Evolutionary conservation across 2,329 filamentous ascomycete genomes (phyloP), one percentile per base, ranked within the genome.

Genomic region (Penicillium sp.): DNA sequence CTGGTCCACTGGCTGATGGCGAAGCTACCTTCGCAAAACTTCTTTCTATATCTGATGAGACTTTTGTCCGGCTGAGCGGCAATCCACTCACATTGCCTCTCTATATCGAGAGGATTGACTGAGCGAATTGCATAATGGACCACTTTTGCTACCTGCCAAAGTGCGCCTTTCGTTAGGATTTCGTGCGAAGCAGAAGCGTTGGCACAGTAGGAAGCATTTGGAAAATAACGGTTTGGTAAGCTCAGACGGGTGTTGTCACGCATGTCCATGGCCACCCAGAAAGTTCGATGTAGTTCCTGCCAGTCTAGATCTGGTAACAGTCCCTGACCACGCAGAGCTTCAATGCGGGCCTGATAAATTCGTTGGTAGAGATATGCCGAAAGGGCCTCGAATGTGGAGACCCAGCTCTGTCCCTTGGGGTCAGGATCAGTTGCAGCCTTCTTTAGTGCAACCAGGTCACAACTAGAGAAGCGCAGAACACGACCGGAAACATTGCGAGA

Each of bases 381-480:
- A 13, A 52, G 8, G n/a, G 46, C n/a, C 50, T 47, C 50, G 29
- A 52, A 52, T 3, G 36, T 48, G 16, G 43, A 41, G 29, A 48
- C 32, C 2, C 4, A 8, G 11, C 8, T 35, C 13, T 11, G 27
- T 7, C 5, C 26, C 10, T 14, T 7, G 27, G 19, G n/a, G 13
- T 36, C 14, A 4, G 43, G 50, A 16, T 41, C 16, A 1, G 23
- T 41, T 16, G 36, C 50, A n/a, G 50, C 36, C 26, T 13, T 18
- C 7, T 30, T 47, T 11, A 52, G 30, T 27, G 7, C 10, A 8
- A 26, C 3, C 7, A 52, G 4, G 6, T 47, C 19, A 5, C 13
- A 2, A 3, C 50, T 27, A 2, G 38, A 18, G n/a, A 52, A 52
- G 7, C 50, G 43, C 9, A 52, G 13, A 11, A 27, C n/a, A n/a